These are phyloP conservation scores for Boletus tylopilopsis DNA, from an alignment of 768 basidiomycete species.

Conservation along the genomic window DNA sequence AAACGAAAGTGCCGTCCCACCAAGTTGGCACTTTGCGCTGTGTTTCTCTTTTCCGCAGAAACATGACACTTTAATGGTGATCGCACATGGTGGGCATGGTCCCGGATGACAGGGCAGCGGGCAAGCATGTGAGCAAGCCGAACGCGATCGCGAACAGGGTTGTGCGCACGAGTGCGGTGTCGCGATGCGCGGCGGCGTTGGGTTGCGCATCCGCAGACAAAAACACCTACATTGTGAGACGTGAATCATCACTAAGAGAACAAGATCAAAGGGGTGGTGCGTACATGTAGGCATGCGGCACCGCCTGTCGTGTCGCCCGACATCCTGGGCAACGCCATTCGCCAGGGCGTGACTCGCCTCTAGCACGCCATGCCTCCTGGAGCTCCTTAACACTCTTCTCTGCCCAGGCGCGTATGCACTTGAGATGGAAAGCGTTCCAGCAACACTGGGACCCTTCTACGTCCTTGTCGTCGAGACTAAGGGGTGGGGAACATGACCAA, in stretches of 20 bases:
- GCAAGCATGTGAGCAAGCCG: constrained; percentile 75
- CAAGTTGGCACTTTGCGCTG: constrained; percentile 41
- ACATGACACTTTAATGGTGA: constrained; percentile 74
- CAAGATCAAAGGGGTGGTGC: background rate
- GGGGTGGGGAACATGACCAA: constrained; percentile 80
- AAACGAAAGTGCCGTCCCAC: constrained; percentile 31
- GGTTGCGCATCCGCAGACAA: constrained; percentile 71
- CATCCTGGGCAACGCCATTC: constrained; percentile 96
- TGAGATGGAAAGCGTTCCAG: constrained; percentile 88
- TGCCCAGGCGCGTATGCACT: constrained; percentile 89
- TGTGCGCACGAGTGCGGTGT: constrained; percentile 77
- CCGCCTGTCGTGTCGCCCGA: constrained; percentile 67
- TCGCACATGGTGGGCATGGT: constrained; percentile 90
- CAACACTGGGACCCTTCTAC: constrained; percentile 55
- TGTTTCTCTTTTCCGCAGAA: constrained; percentile 62
- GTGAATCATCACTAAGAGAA: background rate
- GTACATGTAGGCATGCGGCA: constrained; percentile 66
- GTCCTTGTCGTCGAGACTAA: constrained; percentile 9
- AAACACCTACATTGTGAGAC: constrained; percentile 59
- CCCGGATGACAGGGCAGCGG: constrained; percentile 89
- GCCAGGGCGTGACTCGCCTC: constrained; percentile 64
- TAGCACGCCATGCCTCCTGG: constrained; percentile 65
- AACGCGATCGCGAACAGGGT: constrained; percentile 58
- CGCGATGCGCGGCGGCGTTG: constrained; percentile 62
- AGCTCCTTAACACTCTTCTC: constrained; percentile 72